Conservation (phyloP, 768 basidiomycete genomes). For the Termitomyces sp. region DNA sequence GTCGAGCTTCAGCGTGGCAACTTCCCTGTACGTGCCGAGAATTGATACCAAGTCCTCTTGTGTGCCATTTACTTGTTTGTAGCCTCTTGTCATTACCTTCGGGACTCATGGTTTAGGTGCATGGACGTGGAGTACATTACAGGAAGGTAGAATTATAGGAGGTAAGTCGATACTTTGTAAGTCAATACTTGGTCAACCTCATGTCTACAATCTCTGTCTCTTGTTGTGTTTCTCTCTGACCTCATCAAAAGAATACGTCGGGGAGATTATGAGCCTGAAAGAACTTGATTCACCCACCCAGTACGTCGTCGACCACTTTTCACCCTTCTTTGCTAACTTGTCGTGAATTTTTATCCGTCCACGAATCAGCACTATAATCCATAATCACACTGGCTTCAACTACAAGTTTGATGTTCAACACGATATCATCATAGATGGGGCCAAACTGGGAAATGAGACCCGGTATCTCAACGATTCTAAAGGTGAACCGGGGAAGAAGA, state of each 20-base stretch:
- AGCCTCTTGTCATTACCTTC: conserved; percentile 30
- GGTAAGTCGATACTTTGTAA: conserved; percentile 14
- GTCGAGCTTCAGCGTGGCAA: conserved; percentile 16
- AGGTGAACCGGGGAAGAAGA: conserved; percentile 2
- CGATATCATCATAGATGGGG: not conserved
- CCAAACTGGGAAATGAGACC: conserved; percentile 19
- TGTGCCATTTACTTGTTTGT: not conserved
- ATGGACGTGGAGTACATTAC: conserved; percentile 25
- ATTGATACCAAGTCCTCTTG: not conserved
- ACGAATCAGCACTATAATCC: conserved; percentile 2
- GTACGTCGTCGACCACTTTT: not conserved
- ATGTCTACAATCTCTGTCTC: not conserved
- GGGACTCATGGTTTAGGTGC: conserved; percentile 39
- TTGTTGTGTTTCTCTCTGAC: not conserved
- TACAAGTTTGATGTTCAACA: conserved; percentile 3
- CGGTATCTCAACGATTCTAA: conserved; percentile 18
- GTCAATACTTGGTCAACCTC: not conserved
- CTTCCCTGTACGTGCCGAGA: conserved; percentile 10
- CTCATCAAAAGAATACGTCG: conserved; percentile 34
- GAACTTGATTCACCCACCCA: not conserved
- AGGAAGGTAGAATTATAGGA: conserved; percentile 15
- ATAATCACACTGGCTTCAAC: conserved; percentile 7
- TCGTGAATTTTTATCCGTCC: not conserved
- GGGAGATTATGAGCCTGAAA: conserved; percentile 16
- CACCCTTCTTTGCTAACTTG: not conserved